phyloP scores from a whole-genome alignment of 1,284 basidiomycete genomes.

The Ceratobasidium sp. region DNA sequence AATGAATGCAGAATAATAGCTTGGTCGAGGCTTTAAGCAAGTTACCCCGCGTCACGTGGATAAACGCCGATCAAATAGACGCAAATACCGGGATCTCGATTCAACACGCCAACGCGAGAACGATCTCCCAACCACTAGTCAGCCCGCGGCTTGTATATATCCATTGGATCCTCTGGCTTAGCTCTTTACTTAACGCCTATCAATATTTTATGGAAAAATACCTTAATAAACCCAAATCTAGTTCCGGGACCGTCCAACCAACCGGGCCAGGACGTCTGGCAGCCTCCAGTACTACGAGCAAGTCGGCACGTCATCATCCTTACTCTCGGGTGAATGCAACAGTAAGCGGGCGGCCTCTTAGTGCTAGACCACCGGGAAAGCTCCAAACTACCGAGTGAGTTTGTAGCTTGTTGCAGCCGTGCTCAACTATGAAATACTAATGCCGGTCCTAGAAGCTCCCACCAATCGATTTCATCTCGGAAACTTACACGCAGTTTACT shows the following conservation, averaged over 20 bases:
- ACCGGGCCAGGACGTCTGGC: background rate
- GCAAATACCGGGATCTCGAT: slow-evolving; percentile 33
- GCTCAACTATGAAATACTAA: background rate
- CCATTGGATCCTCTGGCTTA: background rate
- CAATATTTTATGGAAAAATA: slow-evolving; percentile 17
- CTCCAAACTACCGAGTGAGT: background rate
- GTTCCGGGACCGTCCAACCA: background rate
- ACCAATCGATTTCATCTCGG: slow-evolving; percentile 23
- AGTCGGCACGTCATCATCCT: slow-evolving; percentile 22
- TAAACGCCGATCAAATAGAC: slow-evolving; percentile 12
- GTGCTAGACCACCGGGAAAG: background rate
- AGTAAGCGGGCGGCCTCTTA: too few species aligned
- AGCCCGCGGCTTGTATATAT: slow-evolving; percentile 15
- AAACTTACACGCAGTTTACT: slow-evolving; percentile 28
- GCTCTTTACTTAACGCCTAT: background rate
- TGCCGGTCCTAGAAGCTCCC: background rate
- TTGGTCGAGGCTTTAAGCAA: background rate
- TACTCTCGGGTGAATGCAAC: background rate
- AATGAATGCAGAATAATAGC: background rate
- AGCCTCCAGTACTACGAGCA: background rate
- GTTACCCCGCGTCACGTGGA: background rate
- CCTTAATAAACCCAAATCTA: background rate
- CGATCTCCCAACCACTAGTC: background rate
- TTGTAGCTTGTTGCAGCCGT: too few species aligned
- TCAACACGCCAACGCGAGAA: background rate